Conservation (phyloP, 306 rosid genomes). For the Crataegus laevigata region DNA sequence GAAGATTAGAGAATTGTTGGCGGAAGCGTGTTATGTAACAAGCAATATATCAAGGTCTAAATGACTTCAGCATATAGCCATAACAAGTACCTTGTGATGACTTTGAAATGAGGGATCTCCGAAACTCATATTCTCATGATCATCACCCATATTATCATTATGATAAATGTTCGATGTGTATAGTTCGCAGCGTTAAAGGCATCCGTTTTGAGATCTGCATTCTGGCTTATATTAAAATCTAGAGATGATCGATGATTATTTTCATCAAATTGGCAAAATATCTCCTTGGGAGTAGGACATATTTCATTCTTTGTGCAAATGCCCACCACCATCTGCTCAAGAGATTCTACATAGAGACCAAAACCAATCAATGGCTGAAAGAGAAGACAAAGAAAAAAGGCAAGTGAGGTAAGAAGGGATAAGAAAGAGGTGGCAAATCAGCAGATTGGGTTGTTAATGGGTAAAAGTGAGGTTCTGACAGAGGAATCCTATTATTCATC, state of each 20-base stretch:
- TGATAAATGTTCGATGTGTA: not conserved
- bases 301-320: slow-evolving; percentile 8
- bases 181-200: not conserved
- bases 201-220: not conserved
- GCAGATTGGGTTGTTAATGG: too few species aligned
- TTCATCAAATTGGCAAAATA: slow-evolving; percentile 4
- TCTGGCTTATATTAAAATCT: slow-evolving; percentile 4
- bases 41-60: not conserved
- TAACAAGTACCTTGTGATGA: not conserved
- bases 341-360: slow-evolving; percentile 6
- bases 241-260: slow-evolving; percentile 13
- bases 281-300: slow-evolving; percentile 17
- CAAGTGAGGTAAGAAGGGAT: not conserved
- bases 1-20: not conserved
- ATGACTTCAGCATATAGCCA: not conserved
- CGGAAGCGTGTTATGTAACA: not conserved
- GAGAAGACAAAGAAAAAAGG: not conserved
- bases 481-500: too few species aligned
- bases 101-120: slow-evolving; percentile 5
- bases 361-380: not conserved
- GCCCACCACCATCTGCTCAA: slow-evolving; percentile 20
- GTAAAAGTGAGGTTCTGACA: too few species aligned
- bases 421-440: not conserved
- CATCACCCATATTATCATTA: not conserved
- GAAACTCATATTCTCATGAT: not conserved